phyloP scores from a whole-genome alignment of 169 alveolate genomes.

The Neospora caninum region DNA sequence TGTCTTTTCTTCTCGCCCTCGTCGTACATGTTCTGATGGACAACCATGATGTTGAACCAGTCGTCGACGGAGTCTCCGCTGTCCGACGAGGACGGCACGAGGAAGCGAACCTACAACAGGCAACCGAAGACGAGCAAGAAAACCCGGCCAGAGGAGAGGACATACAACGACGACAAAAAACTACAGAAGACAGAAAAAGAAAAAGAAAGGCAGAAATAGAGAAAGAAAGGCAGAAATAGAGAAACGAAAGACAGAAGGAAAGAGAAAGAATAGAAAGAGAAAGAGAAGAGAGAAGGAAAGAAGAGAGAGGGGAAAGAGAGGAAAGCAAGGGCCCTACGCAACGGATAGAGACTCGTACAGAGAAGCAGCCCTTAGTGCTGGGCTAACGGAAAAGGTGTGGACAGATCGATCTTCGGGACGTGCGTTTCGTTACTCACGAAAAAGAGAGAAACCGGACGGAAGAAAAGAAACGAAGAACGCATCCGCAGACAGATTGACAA shows the following conservation, averaged over 20 bases:
- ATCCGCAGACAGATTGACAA: no score
- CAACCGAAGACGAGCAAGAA: neutral
- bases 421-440: no score
- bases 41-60: slow-evolving; percentile 89
- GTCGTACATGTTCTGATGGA: slow-evolving; percentile 89
- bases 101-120: slow-evolving; percentile 55
- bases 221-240: neutral
- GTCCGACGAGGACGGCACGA: slow-evolving; percentile 52
- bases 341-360: no score
- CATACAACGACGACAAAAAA: neutral
- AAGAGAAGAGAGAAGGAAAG: neutral
- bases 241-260: neutral
- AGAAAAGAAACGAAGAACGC: no score
- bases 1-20: neutral
- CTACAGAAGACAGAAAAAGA: neutral
- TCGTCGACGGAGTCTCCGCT: neutral
- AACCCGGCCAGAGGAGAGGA: neutral
- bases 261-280: neutral
- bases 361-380: no score
- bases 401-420: no score
- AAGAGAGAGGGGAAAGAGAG: neutral
- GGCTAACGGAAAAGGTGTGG: no score
- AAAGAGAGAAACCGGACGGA: no score
- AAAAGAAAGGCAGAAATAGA: no score
- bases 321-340: no score